Base-by-base conservation (phyloP, 2,329 filamentous ascomycete species). In the Pseudovirgaria hyperparasitica region DNA sequence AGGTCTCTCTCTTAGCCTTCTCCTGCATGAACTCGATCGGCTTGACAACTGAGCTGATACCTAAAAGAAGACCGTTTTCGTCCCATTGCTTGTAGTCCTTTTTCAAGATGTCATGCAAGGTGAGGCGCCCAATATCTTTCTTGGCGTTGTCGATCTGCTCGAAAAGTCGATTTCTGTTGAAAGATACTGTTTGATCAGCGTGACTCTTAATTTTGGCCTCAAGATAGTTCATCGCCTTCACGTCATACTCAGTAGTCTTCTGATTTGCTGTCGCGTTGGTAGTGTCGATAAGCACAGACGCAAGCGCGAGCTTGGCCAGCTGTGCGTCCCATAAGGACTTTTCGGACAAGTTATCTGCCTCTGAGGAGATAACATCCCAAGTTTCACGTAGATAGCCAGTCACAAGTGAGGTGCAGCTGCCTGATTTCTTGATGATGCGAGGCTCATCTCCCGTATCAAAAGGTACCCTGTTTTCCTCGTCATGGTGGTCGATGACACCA, bases 21-120 rank as follows among this genome's bases (percentile, higher is more conserved):
- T 51, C 42, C 8, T 70, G 46, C 20, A 86, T 51, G 35, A 73
- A 80, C 4, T 55, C 52, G 5, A 86, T 52, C n/a, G 65, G 55
- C 38, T 72, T 72, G 3, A 79, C 70, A 3, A 76, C 62, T 22
- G 70, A 70, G 40, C 71, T 70, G 29, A 82, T 71, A n/a, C 81
- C 81, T 4, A 87, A 61, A 11, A 55, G 61, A 19, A 72, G 45
- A 1, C 39, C 50, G 27, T 52, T 56, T 8, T 57, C 57, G 8
- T 55, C 57, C 81, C 81, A 90, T 45, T 80, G 66, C 57, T 92
- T 92, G 55, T 86, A 92, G 54, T 92, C 82, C 50, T 87, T 87
- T 36, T 78, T 65, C 27, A 87, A 53, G 20, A 86, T 66, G 39
- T 86, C 81, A 13, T 65, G 57, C 38, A 84, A 52, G 19, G 55